A percentile compares a stretch with the other conserved stretches of the same genome.
phyloP scores from a whole-genome alignment of 805 yeast species.

The Zygosaccharomyces gambellarensis region DNA sequence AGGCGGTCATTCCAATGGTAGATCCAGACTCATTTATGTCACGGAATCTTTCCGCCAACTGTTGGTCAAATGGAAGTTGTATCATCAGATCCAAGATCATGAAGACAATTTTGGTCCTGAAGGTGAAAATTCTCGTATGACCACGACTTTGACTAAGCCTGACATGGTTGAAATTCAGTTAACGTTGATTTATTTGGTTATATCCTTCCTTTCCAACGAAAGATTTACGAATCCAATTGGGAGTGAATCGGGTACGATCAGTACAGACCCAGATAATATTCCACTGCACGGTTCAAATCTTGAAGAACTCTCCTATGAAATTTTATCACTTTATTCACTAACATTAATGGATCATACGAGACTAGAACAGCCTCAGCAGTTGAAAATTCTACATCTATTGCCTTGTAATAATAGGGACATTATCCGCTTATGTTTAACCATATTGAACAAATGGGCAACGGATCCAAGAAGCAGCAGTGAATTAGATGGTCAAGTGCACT shows the following conservation, averaged over 20 bases:
- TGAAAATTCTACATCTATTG: slow-evolving; percentile 23
- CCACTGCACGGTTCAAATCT: slow-evolving; percentile 3
- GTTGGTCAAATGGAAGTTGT: slow-evolving; percentile 23
- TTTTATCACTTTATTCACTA: slow-evolving; percentile 30
- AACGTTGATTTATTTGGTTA: slow-evolving; percentile 26
- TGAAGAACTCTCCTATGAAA: slow-evolving; percentile 27
- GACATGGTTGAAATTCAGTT: slow-evolving; percentile 29
- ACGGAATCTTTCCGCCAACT: slow-evolving; percentile 23
- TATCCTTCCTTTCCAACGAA: slow-evolving; percentile 13
- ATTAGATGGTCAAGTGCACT: slow-evolving; percentile 15
- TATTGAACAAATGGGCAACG: slow-evolving; percentile 22
- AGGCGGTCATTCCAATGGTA: slow-evolving; percentile 9
- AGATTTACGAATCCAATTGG: slow-evolving; percentile 1
- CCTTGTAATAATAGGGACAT: slow-evolving; percentile 29
- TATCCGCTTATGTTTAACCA: slow-evolving; percentile 22
- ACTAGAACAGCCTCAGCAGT: slow-evolving; percentile 21
- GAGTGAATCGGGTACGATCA: neutral
- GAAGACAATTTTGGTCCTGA: slow-evolving; percentile 12
- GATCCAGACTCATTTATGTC: slow-evolving; percentile 15
- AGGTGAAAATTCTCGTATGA: neutral
- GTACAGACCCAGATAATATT: neutral
- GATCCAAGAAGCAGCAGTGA: slow-evolving; percentile 8
- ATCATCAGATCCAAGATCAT: slow-evolving; percentile 26
- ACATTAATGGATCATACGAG: slow-evolving; percentile 19
- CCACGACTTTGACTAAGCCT: slow-evolving; percentile 17